Evolutionary conservation across 2,329 filamentous ascomycete genomes (phyloP), one percentile per base, ranked within the genome.

Genomic region (Whalleya microplaca): DNA sequence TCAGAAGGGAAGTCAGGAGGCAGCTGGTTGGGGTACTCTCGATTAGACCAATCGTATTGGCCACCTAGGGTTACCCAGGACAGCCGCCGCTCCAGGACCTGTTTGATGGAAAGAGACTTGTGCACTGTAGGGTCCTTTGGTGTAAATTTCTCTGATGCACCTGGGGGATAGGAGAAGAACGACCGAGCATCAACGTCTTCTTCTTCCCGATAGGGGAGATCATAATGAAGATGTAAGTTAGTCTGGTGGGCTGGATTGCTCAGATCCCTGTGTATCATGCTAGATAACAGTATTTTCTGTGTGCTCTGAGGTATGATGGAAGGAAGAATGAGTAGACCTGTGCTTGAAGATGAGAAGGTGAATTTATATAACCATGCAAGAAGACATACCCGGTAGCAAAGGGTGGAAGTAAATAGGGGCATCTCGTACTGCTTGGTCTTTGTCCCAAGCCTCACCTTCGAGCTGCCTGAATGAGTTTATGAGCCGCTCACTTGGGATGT

Each of bases 11-110:
- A 97, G 0, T 76, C 67, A 0, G 91, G 91, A 0, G 90, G 87
- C 2, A 72, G 58, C n/a, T 82, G 80, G 9, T 78, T 72, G 0
- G 93, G 92, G 69, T 98, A 98, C 12, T 84, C 77, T 64, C 96
- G 93, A 54, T 85, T 84, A 0, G 92, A 96, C 95, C 94, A 98
- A 76, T 98, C 91, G 73, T 98, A 98, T 72, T 98, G 95, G 0
- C 92, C 94, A 48, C 95, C 95, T 2, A 99, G 83, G 0, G 94
- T 98, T 42, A 96, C 84, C 95, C 95, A 99, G 64, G 94, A 91
- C 21, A 98, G 82, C 59, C 91, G 93, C 61, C 88, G 89, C 55
- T 87, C 84, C 43, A 98, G 79, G 27, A 94, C 84, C 67, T 88
- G 87, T 47, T 83, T 78, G 51, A 90, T 78, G 2, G 84, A 82